Base-by-base conservation (phyloP, 371 early-diverging fungal genomes). In the Mortierella sp. region DNA sequence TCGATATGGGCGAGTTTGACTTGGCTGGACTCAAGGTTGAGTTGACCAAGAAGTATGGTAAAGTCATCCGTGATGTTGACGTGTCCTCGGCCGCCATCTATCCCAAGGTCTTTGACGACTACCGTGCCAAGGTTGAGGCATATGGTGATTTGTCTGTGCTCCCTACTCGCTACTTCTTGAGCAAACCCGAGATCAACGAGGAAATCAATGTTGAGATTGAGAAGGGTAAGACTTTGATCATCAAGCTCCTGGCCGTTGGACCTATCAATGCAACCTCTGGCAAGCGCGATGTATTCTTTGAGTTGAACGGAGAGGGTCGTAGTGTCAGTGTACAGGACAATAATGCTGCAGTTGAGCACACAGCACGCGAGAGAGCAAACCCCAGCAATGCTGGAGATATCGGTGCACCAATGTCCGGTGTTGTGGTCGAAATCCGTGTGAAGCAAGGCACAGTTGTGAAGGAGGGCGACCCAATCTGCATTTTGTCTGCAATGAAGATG, bases 401-500 rank as follows among this genome's bases (percentile, higher is more conserved):
- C 43, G 95, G 94, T n/a, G 96, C 96, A 10, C 97, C 97, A n/a
- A 97, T 97, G 97, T 91, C 94, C 35, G 97, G 98, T 66, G 94
- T 95, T 1, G 95, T 98, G 5, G 90, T 98, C 26, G 97, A 97
- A 83, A 88, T 97, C 63, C 91, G 94, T 59, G 95, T 92, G 62
- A 92, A 94, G 76, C 72, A 79, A 55, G 97, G 97, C 55, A 87
- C 90, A 37, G 79, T 86, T 54, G 91, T 98, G 68, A 96, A 95
- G 88, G 91, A 90, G 11, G 98, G 97, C 14, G 96, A 97, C 71
- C 95, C 96, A 10, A 83, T 97, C 68, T 95, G 93, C 71, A 94
- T 98, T 14, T 86, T 98, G 66, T 93, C 93, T 61, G 97, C 97
- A 57, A 98, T 98, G 98, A 98, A 98, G 88, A 97, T 98, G 97